These are phyloP conservation scores for Garcia nutans DNA, from an alignment of 345 rosid species.

Conservation along the genomic window DNA sequence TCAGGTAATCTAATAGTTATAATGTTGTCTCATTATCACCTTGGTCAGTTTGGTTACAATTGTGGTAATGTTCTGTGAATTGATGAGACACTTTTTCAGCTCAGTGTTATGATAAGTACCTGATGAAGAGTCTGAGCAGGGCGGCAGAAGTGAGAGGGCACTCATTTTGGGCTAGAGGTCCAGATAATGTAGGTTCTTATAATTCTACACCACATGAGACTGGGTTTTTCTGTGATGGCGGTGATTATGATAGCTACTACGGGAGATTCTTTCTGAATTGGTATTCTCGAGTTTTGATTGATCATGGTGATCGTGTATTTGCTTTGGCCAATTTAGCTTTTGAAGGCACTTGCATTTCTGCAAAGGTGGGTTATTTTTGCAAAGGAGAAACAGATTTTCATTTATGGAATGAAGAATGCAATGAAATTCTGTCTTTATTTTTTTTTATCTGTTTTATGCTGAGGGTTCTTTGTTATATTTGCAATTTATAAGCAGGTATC, in stretches of 20 bases:
- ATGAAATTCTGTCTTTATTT: not conserved
- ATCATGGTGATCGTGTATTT: constrained; percentile 82
- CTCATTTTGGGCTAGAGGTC: constrained; percentile 79
- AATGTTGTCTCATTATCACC: not conserved
- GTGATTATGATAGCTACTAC: constrained; percentile 84
- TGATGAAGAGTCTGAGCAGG: constrained; percentile 70
- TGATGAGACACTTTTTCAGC: constrained; percentile 13
- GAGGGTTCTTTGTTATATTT: constrained; percentile 20
- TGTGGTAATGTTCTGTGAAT: not conserved
- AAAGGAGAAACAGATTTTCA: not conserved
- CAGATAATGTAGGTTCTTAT: constrained; percentile 85
- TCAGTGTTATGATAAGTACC: constrained; percentile 87
- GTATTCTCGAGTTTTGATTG: constrained; percentile 76
- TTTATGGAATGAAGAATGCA: not conserved
- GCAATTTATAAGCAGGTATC: constrained; percentile 64
- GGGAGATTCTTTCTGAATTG: constrained; percentile 96
- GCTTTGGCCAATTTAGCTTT: constrained; percentile 85
- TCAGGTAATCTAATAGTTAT: not conserved
- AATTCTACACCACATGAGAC: constrained; percentile 86
- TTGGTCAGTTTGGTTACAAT: not conserved
- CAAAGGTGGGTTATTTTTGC: constrained; percentile 56
- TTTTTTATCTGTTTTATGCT: constrained; percentile 1
- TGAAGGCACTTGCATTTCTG: constrained; percentile 66
- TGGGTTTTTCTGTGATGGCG: constrained; percentile 94
- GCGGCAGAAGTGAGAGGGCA: constrained; percentile 84